Evolutionary conservation across 2,329 filamentous ascomycete genomes (phyloP).

Genomic region (Achaetomium macrosporum): DNA sequence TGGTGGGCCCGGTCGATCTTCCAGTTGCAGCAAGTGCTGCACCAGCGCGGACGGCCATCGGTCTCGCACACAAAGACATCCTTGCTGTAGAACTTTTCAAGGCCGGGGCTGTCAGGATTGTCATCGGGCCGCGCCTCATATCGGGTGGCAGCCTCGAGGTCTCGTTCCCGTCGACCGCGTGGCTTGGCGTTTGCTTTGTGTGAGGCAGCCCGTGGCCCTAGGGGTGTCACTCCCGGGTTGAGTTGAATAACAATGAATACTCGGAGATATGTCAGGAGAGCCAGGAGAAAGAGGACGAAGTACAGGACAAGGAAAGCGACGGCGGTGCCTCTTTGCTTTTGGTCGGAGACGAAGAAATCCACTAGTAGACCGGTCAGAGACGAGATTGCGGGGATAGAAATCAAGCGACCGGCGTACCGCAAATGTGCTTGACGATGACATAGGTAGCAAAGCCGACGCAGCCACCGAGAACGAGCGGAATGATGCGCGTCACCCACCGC

Average conservation of each 20-base stretch:
- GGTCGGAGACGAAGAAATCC: conserved; percentile 57
- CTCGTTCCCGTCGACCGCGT: conserved; percentile 14
- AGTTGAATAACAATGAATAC: conserved; percentile 61
- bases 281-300: conserved; percentile 63
- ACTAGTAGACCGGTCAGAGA: conserved; percentile 42
- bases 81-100: conserved; percentile 73
- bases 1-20: conserved; percentile 87
- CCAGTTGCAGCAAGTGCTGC: conserved; percentile 75
- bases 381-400: not conserved
- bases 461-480: conserved; percentile 64
- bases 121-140: conserved; percentile 33
- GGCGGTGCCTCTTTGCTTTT: conserved; percentile 49
- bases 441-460: conserved; percentile 66
- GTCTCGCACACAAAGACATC: conserved; percentile 78
- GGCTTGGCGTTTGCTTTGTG: conserved; percentile 9
- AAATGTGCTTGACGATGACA: conserved; percentile 60
- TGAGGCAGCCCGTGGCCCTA: conserved; percentile 40
- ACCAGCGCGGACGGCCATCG: conserved; percentile 83
- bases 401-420: conserved; percentile 48
- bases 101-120: conserved; percentile 57
- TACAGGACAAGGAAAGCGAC: conserved; percentile 67
- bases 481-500: conserved; percentile 53
- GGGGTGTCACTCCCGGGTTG: conserved; percentile 69
- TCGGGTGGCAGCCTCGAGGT: conserved; percentile 22
- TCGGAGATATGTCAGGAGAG: conserved; percentile 64